A percentile compares a stretch with the other conserved stretches of the same genome.
These are phyloP conservation scores for Cystobasidium slooffiae DNA, from an alignment of 1,284 basidiomycete genomes.

Conservation along the genomic window DNA sequence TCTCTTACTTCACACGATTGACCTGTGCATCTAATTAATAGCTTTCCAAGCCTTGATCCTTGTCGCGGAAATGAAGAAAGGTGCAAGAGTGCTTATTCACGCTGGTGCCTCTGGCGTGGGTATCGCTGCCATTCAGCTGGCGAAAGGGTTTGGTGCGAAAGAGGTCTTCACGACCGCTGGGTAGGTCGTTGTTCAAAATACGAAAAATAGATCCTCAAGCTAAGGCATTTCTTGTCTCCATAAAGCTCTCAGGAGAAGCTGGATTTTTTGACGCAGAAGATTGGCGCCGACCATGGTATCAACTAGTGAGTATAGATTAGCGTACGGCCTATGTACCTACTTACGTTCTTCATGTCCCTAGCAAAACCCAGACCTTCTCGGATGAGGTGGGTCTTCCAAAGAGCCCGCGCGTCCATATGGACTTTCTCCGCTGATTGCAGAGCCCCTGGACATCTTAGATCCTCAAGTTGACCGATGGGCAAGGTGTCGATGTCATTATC, in stretches of 20 bases:
- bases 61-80: slow-evolving; percentile 70
- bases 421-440: background rate
- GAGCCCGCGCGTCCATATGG: background rate
- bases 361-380: slow-evolving; percentile 76
- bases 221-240: background rate
- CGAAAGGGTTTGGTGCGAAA: slow-evolving; percentile 70
- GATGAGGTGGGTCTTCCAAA: slow-evolving; percentile 60
- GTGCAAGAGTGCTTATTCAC: slow-evolving; percentile 77
- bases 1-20: background rate
- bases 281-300: slow-evolving; percentile 61
- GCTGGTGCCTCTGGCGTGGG: slow-evolving; percentile 84
- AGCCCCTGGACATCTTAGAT: slow-evolving; percentile 39
- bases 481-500: slow-evolving; percentile 79
- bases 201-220: too few species aligned
- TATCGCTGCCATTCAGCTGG: slow-evolving; percentile 86
- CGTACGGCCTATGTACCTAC: slow-evolving; percentile 74
- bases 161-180: slow-evolving; percentile 66
- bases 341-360: background rate
- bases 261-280: slow-evolving; percentile 67
- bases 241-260: slow-evolving; percentile 75
- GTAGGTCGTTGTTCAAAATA: background rate
- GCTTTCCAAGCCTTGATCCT: slow-evolving; percentile 78
- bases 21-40: background rate
- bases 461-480: slow-evolving; percentile 67
- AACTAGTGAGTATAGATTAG: slow-evolving; percentile 64